Evolutionary conservation across 179 eudicot species (phyloP), one percentile per base, ranked within the genome.

Genomic region (Spergularia azorica): DNA sequence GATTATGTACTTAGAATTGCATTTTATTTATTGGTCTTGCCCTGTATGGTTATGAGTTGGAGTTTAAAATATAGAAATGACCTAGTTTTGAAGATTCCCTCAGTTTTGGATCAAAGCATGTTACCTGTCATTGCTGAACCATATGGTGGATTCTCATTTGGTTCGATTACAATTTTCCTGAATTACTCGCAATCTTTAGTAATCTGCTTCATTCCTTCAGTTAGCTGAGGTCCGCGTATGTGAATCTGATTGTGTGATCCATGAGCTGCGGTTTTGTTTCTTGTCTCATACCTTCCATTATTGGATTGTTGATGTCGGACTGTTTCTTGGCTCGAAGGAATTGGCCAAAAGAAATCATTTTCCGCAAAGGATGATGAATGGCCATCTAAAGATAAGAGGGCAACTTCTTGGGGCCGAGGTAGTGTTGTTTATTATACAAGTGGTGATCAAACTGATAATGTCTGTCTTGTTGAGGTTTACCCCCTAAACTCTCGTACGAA

Each of bases 31-130:
- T 66, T 54, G 54, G 74, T 68, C 43, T 17, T 56, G 56, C 66
- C 54, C 50, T 76, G 61, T 76, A 72, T 71, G 66, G 63, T 67
- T 80, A 57, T 11, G 62, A 43, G 51, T 14, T 63, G n/a, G 62
- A 56, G 60, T 72, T 58, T 79, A 26, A 21, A 68, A 68, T 50
- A 50, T 10, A 68, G 15, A 12, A 58, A 20, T 6, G 21, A 50
- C 20, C 58, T 68, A 50, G 59, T 68, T 68, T 68, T 20, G 11
- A 59, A 46, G 48, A 17, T 54, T 38, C 54, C 32, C 67, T 50
- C 20, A 39, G 50, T 65, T 36, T 13, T 65, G 54, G 39, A 55
- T 76, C 48, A 15, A 46, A 26, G 20, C 71, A 58, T 56, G 63
- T 67, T 17, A 17, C 56, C 48, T 43, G 48, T 43, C 6, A 4